phyloP scores from a whole-genome alignment of 768 basidiomycete genomes.

The Inosperma sp. region DNA sequence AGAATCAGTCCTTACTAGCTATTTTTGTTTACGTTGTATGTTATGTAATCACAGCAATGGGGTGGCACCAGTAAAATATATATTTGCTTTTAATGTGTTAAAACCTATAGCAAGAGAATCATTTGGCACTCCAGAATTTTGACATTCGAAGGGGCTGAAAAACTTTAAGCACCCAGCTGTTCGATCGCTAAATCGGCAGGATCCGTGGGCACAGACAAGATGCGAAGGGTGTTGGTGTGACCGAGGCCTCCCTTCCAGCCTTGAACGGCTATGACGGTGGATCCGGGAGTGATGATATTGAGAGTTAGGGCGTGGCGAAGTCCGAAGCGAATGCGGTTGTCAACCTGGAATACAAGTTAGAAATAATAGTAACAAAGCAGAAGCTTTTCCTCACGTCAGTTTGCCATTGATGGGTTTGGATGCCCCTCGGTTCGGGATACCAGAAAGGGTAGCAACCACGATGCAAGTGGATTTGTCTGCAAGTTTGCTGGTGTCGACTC shows the following conservation, averaged over 20 bases:
- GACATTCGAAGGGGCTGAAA: no score
- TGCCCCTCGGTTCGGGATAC: constrained; percentile 92
- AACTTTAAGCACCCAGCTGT: constrained; percentile 41
- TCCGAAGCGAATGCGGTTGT: constrained; percentile 87
- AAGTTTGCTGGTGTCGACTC: constrained; percentile 92
- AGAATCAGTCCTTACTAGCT: no score
- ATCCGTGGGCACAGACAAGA: constrained; percentile 81
- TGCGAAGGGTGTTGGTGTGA: constrained; percentile 88
- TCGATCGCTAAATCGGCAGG: constrained; percentile 72
- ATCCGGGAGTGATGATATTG: constrained; percentile 83
- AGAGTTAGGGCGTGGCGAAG: constrained; percentile 77
- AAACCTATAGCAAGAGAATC: no score
- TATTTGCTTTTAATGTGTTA: no score
- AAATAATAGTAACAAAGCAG: constrained; percentile 2
- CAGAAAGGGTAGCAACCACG: constrained; percentile 96
- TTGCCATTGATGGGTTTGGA: constrained; percentile 91
- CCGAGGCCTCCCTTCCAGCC: constrained; percentile 99
- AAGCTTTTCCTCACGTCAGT: constrained; percentile 65
- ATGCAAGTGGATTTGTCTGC: constrained; percentile 95
- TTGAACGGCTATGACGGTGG: constrained; percentile 91
- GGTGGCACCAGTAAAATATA: no score
- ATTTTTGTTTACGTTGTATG: no score
- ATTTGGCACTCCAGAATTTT: neutral
- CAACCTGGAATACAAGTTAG: constrained; percentile 48
- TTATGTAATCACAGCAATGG: no score